A percentile compares a stretch with the other conserved stretches of the same genome.
Conservation (phyloP, 495 filamentous ascomycete genomes). For the Daldinia caldariorum region DNA sequence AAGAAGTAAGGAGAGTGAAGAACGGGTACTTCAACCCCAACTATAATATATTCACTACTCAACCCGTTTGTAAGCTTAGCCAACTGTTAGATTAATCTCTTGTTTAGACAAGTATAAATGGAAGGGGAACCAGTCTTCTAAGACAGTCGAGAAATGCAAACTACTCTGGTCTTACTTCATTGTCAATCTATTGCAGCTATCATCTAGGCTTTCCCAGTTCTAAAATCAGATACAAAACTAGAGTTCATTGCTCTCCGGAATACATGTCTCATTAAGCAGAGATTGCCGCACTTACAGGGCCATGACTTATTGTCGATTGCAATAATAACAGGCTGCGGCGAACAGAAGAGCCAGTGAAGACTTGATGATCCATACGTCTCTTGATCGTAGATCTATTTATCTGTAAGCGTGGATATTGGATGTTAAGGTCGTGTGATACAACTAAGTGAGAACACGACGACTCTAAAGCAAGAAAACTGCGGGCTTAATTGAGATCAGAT, state of each 20-base stretch:
- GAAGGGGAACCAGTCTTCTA: neutral
- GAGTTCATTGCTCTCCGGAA: neutral
- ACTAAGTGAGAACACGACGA: neutral
- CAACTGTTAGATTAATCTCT: neutral
- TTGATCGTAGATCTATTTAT: no score
- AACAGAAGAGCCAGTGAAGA: no score
- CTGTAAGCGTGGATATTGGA: neutral
- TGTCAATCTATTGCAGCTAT: neutral
- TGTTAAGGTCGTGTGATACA: neutral
- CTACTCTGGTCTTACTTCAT: neutral
- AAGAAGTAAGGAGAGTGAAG: neutral
- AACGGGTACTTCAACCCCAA: no score
- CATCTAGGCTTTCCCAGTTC: neutral
- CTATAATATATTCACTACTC: neutral
- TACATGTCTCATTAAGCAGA: neutral
- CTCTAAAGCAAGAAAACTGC: neutral
- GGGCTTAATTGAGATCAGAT: neutral
- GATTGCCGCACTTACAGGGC: neutral
- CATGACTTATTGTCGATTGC: neutral
- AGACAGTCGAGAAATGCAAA: neutral
- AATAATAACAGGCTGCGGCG: no score
- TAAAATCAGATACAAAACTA: no score
- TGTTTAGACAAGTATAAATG: neutral
- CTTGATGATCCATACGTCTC: no score
- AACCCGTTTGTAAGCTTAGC: neutral